phyloP scores from a whole-genome alignment of 495 filamentous ascomycete genomes.

The Xylaria cubensis region DNA sequence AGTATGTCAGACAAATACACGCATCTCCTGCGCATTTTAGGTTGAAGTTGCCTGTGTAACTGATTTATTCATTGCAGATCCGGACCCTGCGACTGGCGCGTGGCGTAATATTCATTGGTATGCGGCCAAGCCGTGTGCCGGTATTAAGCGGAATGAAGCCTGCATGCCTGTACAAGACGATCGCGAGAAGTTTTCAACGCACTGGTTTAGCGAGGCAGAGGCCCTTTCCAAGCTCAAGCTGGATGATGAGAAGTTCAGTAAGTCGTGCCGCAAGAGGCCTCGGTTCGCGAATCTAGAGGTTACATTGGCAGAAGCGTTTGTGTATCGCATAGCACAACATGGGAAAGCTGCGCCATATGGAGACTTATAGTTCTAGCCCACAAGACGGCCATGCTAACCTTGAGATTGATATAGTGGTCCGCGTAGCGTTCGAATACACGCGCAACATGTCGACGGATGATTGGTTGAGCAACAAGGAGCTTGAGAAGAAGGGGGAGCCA shows the following conservation, averaged over 20 bases:
- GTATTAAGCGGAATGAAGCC: slow-evolving; percentile 32
- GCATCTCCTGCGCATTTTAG: neutral
- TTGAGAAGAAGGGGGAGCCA: slow-evolving; percentile 18
- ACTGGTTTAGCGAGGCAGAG: slow-evolving; percentile 37
- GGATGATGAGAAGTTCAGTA: slow-evolving; percentile 42
- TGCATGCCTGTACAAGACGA: slow-evolving; percentile 31
- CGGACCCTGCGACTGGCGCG: slow-evolving; percentile 41
- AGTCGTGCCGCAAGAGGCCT: slow-evolving; percentile 23
- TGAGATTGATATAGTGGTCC: slow-evolving; percentile 34
- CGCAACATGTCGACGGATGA: slow-evolving; percentile 38
- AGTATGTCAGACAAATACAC: slow-evolving; percentile 23
- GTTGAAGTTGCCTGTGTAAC: slow-evolving; percentile 12
- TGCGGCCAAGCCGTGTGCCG: slow-evolving; percentile 37
- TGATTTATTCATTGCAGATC: slow-evolving; percentile 35
- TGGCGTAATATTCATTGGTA: slow-evolving; percentile 45
- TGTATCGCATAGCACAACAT: slow-evolving; percentile 11
- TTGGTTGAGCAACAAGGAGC: slow-evolving; percentile 28
- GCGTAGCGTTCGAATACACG: slow-evolving; percentile 35
- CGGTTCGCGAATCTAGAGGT: neutral
- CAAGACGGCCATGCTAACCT: slow-evolving; percentile 14
- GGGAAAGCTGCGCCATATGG: neutral
- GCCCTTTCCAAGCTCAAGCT: slow-evolving; percentile 38
- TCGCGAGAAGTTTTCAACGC: slow-evolving; percentile 40
- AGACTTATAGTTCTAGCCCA: neutral
- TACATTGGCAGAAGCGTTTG: neutral